Percentiles rank a stretch among this genome's conserved stretches.
Conservation (phyloP, 768 basidiomycete genomes). For the Mycena vitilis region DNA sequence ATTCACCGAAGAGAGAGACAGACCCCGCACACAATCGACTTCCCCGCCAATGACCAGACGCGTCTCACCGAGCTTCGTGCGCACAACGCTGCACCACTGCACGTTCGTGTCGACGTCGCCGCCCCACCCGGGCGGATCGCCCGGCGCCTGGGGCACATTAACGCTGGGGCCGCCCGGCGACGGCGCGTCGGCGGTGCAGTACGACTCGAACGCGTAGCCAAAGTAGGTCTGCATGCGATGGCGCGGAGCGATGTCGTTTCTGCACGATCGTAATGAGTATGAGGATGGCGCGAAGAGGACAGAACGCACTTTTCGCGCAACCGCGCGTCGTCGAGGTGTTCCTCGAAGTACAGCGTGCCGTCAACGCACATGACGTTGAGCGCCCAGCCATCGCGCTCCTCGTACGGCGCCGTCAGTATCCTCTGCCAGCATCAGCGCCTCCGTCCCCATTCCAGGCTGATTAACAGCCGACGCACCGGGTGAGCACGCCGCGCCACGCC, state of each 20-base stretch:
- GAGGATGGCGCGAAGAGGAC: not conserved
- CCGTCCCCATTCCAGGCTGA: too few species aligned
- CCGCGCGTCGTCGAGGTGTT: slow-evolving; percentile 69
- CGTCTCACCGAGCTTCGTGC: slow-evolving; percentile 81
- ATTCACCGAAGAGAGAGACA: slow-evolving; percentile 20
- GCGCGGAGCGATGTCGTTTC: slow-evolving; percentile 73
- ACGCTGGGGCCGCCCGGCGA: slow-evolving; percentile 38
- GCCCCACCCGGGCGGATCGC: slow-evolving; percentile 70
- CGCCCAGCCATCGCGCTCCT: slow-evolving; percentile 82
- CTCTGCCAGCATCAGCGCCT: slow-evolving; percentile 49
- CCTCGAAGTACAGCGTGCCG: slow-evolving; percentile 81
- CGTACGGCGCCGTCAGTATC: slow-evolving; percentile 85
- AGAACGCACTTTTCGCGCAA: slow-evolving; percentile 72
- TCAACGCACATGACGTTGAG: slow-evolving; percentile 84
- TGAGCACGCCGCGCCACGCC: slow-evolving; percentile 33
- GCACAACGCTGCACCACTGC: slow-evolving; percentile 92
- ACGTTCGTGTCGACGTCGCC: slow-evolving; percentile 89
- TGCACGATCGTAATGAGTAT: slow-evolving; percentile 42
- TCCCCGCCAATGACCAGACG: slow-evolving; percentile 88
- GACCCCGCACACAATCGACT: slow-evolving; percentile 90
- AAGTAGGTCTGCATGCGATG: slow-evolving; percentile 79
- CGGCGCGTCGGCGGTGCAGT: slow-evolving; percentile 64
- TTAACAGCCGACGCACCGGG: slow-evolving; percentile 21
- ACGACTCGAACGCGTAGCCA: slow-evolving; percentile 92
- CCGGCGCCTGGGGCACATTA: slow-evolving; percentile 38